Conservation (phyloP, 768 basidiomycete species). For the Hygrophoropsis aurantiaca region DNA sequence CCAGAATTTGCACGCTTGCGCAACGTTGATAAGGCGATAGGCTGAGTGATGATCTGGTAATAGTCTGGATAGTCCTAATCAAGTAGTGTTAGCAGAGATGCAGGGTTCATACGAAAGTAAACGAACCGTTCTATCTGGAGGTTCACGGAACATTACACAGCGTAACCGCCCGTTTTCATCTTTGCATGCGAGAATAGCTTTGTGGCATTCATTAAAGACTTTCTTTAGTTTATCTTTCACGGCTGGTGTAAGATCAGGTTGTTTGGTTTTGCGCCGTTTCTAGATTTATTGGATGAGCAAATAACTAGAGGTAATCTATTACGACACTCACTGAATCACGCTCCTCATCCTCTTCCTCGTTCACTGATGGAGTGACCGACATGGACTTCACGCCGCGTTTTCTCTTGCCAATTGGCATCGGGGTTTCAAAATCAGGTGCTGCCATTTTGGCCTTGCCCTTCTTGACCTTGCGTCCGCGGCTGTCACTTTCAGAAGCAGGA, state of each 20-base stretch:
- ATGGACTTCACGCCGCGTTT: conserved; percentile 73
- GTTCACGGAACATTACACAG: conserved; percentile 83
- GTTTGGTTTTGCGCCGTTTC: conserved; percentile 86
- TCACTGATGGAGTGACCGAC: conserved; percentile 73
- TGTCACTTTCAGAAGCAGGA: conserved; percentile 61
- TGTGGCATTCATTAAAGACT: conserved; percentile 72
- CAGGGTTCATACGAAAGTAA: not conserved
- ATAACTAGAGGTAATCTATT: not conserved
- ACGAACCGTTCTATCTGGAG: conserved; percentile 75
- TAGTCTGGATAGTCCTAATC: conserved; percentile 89
- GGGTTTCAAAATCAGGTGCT: conserved; percentile 43
- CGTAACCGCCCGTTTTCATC: conserved; percentile 75
- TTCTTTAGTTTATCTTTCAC: conserved; percentile 81
- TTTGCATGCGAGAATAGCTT: conserved; percentile 70
- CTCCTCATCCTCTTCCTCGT: conserved; percentile 78
- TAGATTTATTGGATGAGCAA: conserved; percentile 25
- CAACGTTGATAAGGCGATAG: conserved; percentile 86
- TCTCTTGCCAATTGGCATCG: conserved; percentile 56
- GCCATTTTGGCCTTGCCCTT: conserved; percentile 61
- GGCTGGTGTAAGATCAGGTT: conserved; percentile 53
- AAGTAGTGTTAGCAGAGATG: conserved; percentile 12
- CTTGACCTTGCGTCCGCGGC: conserved; percentile 52
- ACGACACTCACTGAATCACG: conserved; percentile 57
- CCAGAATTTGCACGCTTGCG: conserved; percentile 69
- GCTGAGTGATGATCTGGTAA: conserved; percentile 82